Evolutionary conservation across 345 rosid genomes (phyloP).

Genomic region (Laguncularia racemosa): DNA sequence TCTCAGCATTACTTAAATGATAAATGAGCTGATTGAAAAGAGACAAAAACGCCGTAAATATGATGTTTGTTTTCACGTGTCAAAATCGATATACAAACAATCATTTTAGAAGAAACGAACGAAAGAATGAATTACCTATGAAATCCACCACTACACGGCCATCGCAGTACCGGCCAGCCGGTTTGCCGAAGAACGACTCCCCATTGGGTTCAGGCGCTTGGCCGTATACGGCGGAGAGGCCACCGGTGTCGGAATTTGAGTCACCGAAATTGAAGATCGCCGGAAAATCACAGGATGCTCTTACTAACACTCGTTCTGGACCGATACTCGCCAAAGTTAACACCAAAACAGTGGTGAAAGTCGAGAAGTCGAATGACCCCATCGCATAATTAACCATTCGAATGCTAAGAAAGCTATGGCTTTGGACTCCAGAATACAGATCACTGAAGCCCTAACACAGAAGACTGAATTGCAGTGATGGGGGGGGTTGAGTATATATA

Average conservation of each 20-base stretch:
- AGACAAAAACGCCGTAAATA: no score
- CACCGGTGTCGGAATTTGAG: constrained; percentile 93
- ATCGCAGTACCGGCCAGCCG: constrained; percentile 77
- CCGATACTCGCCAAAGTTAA: neutral
- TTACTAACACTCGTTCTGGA: constrained; percentile 1
- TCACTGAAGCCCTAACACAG: no score
- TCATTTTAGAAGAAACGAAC: neutral
- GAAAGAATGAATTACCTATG: constrained; percentile 36
- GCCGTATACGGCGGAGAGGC: constrained; percentile 77
- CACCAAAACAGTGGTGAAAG: neutral
- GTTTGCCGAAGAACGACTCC: constrained; percentile 54
- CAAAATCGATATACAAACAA: no score
- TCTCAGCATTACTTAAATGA: no score
- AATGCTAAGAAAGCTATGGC: no score
- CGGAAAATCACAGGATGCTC: constrained; percentile 36
- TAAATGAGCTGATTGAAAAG: no score
- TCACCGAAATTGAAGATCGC: constrained; percentile 91
- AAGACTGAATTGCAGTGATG: no score
- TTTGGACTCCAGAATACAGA: no score
- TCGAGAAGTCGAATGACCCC: constrained; percentile 5
- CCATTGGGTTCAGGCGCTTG: constrained; percentile 73
- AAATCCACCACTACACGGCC: constrained; percentile 88
- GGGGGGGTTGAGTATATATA: no score
- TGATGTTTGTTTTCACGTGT: no score
- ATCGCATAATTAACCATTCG: neutral